Evolutionary conservation across 306 rosid species (phyloP).

Genomic region (Lathyrus tuberosus): DNA sequence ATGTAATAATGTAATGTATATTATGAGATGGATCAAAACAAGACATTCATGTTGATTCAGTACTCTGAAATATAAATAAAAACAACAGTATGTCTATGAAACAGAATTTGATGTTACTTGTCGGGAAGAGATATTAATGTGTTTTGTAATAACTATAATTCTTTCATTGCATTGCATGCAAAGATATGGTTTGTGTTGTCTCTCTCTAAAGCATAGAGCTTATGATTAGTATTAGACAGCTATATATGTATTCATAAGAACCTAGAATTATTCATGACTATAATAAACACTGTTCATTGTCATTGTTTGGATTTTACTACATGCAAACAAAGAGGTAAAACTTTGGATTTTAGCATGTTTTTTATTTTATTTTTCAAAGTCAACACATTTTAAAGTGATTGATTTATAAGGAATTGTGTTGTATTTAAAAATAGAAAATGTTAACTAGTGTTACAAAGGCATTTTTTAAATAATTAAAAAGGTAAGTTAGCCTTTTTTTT

Average conservation of each 20-base stretch:
- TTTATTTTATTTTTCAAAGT: neutral
- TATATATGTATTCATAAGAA: slow-evolving; percentile 4
- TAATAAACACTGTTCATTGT: slow-evolving; percentile 12
- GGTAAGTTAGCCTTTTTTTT: no score
- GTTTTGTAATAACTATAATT: slow-evolving; percentile 30
- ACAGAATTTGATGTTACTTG: slow-evolving; percentile 57
- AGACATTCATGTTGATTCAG: slow-evolving; percentile 54
- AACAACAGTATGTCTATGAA: slow-evolving; percentile 34
- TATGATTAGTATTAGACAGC: slow-evolving; percentile 35
- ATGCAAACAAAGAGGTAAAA: neutral
- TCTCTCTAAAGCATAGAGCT: slow-evolving; percentile 28
- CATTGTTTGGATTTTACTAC: slow-evolving; percentile 2
- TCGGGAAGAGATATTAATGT: slow-evolving; percentile 27
- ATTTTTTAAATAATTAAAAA: no score
- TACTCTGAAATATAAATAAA: slow-evolving; percentile 13
- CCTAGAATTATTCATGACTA: slow-evolving; percentile 19
- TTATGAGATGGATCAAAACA: slow-evolving; percentile 47
- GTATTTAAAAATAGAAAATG: no score
- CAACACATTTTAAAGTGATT: neutral
- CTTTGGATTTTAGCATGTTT: neutral
- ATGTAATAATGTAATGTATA: neutral
- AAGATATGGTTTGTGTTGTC: slow-evolving; percentile 28
- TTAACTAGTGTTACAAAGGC: no score
- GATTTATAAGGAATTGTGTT: neutral
- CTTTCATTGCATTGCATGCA: slow-evolving; percentile 24